phyloP scores from a whole-genome alignment of 2,329 filamentous ascomycete genomes.

The Thelonectria rubi region DNA sequence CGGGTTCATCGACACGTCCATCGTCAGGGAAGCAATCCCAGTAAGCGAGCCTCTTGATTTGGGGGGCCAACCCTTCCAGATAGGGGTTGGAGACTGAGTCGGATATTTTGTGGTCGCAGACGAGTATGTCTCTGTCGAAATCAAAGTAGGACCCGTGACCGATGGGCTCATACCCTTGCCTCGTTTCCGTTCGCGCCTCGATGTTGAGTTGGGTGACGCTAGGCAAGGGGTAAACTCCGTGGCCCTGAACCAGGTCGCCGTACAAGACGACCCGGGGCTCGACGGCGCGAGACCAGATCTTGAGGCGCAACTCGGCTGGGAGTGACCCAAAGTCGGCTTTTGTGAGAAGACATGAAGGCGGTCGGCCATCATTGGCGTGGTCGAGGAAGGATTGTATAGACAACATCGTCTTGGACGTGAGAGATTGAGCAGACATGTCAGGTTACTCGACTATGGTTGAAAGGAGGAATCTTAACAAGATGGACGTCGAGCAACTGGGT shows the following conservation, averaged over 20 bases:
- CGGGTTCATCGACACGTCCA: slow-evolving; percentile 46
- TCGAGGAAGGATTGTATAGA: slow-evolving; percentile 19
- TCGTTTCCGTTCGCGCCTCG: slow-evolving; percentile 48
- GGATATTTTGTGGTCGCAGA: slow-evolving; percentile 50
- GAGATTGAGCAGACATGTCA: slow-evolving; percentile 15
- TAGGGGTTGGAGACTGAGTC: slow-evolving; percentile 45
- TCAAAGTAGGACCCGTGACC: slow-evolving; percentile 49
- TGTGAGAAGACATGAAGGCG: slow-evolving; percentile 18
- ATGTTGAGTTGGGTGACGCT: slow-evolving; percentile 49
- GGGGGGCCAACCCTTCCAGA: slow-evolving; percentile 47
- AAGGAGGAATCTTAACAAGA: slow-evolving; percentile 28
- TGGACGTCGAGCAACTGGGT: slow-evolving; percentile 27
- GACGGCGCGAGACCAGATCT: slow-evolving; percentile 50
- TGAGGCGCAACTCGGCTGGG: slow-evolving; percentile 50
- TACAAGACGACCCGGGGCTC: slow-evolving; percentile 50
- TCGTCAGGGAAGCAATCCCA: slow-evolving; percentile 54
- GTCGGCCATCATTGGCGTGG: slow-evolving; percentile 17
- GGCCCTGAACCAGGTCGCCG: slow-evolving; percentile 46
- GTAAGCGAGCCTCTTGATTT: slow-evolving; percentile 48
- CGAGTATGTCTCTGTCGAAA: slow-evolving; percentile 49
- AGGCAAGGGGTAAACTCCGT: slow-evolving; percentile 47
- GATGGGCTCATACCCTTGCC: slow-evolving; percentile 48
- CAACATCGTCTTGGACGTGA: slow-evolving; percentile 22
- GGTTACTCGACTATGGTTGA: slow-evolving; percentile 15
- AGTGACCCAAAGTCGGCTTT: slow-evolving; percentile 42